Evolutionary conservation across 2,329 filamentous ascomycete genomes (phyloP).

Genomic region (Talaromyces verruculosus): DNA sequence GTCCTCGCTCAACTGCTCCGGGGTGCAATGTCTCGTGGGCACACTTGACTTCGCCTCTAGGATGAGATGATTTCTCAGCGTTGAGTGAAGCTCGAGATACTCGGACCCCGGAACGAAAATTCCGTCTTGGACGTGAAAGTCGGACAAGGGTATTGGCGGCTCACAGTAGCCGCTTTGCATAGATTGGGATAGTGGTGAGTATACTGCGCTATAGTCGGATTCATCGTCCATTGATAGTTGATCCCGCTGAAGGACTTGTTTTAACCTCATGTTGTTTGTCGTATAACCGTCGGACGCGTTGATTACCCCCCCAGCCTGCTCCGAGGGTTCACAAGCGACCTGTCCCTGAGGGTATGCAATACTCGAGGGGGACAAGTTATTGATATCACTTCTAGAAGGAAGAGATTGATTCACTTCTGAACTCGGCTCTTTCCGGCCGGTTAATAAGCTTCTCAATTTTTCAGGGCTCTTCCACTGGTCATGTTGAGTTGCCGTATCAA

Average conservation of each 20-base stretch:
- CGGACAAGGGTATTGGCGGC: not conserved
- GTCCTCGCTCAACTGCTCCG: not conserved
- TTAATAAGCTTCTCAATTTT: not conserved
- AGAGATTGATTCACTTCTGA: not conserved
- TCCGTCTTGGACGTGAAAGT: conserved; percentile 3
- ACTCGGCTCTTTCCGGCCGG: not conserved
- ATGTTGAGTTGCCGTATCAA: not conserved
- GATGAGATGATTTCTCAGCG: conserved; percentile 13
- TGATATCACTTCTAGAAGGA: not conserved
- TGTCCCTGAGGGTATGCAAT: not conserved
- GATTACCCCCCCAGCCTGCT: not conserved
- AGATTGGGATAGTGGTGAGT: conserved; percentile 3
- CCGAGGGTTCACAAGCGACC: not conserved
- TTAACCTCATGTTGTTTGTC: not conserved
- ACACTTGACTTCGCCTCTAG: conserved; percentile 10
- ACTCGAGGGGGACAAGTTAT: not conserved
- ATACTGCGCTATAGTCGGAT: not conserved
- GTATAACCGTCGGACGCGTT: not conserved
- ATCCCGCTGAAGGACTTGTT: conserved; percentile 2
- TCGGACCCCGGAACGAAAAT: conserved; percentile 11
- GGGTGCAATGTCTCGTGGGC: conserved; percentile 1
- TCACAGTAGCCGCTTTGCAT: not conserved
- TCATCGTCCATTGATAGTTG: conserved; percentile 1
- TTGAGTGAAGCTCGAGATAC: conserved; percentile 12
- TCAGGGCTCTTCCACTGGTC: not conserved